Conservation (phyloP, 2,329 filamentous ascomycete genomes). For the Lasiodiplodia sp. region DNA sequence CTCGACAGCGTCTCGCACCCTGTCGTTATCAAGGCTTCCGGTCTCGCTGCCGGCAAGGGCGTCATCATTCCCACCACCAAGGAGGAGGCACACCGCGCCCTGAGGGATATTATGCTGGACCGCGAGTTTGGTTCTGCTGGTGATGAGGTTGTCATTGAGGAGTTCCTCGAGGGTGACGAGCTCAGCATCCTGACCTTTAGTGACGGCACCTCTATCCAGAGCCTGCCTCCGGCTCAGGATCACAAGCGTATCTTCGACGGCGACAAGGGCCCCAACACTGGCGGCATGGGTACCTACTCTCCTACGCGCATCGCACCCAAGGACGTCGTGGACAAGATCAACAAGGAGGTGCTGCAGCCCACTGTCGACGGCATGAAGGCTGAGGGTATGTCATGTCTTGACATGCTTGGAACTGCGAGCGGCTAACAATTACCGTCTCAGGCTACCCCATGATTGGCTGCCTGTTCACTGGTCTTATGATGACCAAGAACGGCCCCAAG, state of each 20-base stretch:
- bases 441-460: slow-evolving; percentile 64
- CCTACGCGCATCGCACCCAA: slow-evolving; percentile 64
- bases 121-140: slow-evolving; percentile 87
- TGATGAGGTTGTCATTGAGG: slow-evolving; percentile 92
- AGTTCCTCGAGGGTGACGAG: slow-evolving; percentile 90
- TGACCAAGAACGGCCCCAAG: slow-evolving; percentile 80
- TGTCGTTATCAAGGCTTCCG: slow-evolving; percentile 88
- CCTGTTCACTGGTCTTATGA: slow-evolving; percentile 92
- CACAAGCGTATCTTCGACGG: slow-evolving; percentile 95
- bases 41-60: slow-evolving; percentile 92
- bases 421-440: slow-evolving; percentile 11
- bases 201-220: slow-evolving; percentile 84
- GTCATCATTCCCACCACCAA: slow-evolving; percentile 86
- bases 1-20: slow-evolving; percentile 55
- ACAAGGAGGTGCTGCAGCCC: slow-evolving; percentile 83
- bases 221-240: slow-evolving; percentile 90
- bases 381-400: slow-evolving; percentile 62
- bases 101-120: slow-evolving; percentile 90
- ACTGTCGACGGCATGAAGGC: slow-evolving; percentile 87
- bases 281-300: slow-evolving; percentile 97
- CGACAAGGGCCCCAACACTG: slow-evolving; percentile 90
- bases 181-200: slow-evolving; percentile 90
- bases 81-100: slow-evolving; percentile 79
- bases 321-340: slow-evolving; percentile 77
- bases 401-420: neutral